Percentiles rank a stretch among this genome's conserved stretches.
These are phyloP conservation scores for Amaranthus cruentus DNA, from an alignment of 148 eudicot species.

Conservation along the genomic window DNA sequence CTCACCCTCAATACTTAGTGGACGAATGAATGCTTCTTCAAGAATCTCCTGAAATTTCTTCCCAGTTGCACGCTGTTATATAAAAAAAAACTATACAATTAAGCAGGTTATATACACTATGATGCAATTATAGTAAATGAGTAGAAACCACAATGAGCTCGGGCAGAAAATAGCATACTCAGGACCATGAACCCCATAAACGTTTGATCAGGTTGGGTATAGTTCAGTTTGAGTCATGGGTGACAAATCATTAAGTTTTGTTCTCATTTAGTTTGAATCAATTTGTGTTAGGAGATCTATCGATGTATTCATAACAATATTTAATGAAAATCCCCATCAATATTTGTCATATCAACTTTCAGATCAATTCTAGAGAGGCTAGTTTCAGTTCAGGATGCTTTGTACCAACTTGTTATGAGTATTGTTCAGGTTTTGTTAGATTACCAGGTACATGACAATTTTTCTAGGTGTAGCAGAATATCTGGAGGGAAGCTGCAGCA, in stretches of 20 bases:
- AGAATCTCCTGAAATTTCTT: slow-evolving; percentile 90
- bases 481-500: neutral
- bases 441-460: neutral
- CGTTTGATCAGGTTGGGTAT: neutral
- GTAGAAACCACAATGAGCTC: neutral
- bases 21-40: slow-evolving; percentile 81
- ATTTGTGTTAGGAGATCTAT: neutral
- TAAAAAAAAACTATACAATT: slow-evolving; percentile 5
- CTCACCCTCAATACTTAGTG: slow-evolving; percentile 83
- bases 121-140: neutral
- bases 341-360: neutral
- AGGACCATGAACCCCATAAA: neutral
- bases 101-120: neutral
- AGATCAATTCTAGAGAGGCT: neutral
- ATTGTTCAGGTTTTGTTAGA: neutral
- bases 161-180: neutral
- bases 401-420: too few relatives aligned
- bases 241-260: neutral
- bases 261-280: neutral
- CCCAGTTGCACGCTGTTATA: slow-evolving; percentile 73
- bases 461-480: neutral
- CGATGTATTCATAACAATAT: too few relatives aligned
- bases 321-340: neutral
- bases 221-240: neutral
- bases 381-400: neutral